These are phyloP conservation scores for Echria macrotheca DNA, from an alignment of 495 filamentous ascomycete species.

Conservation along the genomic window DNA sequence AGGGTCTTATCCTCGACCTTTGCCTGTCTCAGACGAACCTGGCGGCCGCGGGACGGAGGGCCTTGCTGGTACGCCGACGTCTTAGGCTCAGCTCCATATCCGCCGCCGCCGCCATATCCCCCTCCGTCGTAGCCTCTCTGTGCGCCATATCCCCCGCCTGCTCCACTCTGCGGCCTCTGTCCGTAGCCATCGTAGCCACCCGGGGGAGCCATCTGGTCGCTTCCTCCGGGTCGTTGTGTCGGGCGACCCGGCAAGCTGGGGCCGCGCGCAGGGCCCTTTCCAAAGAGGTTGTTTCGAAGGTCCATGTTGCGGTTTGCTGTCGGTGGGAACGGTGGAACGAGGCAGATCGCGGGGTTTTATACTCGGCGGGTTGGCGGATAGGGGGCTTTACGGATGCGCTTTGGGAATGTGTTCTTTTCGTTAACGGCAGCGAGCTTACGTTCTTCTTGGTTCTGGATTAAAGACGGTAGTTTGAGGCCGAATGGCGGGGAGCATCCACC, in stretches of 20 bases:
- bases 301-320: conserved; percentile 24
- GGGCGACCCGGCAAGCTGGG: conserved; percentile 28
- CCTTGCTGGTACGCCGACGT: background rate
- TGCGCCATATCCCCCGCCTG: conserved; percentile 7
- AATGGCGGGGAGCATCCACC: too few species aligned
- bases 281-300: conserved; percentile 37
- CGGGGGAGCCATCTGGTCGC: conserved; percentile 11
- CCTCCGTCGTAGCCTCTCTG: conserved; percentile 9
- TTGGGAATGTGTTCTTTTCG: too few species aligned
- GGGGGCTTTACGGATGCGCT: too few species aligned
- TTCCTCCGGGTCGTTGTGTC: conserved; percentile 18
- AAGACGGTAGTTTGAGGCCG: too few species aligned
- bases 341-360: too few species aligned
- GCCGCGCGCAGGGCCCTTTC: conserved; percentile 16
- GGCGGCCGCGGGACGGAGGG: conserved; percentile 10
- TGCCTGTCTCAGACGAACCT: conserved; percentile 26
- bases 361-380: too few species aligned
- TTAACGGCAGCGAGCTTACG: too few species aligned
- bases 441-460: too few species aligned
- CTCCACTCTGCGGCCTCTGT: conserved; percentile 7
- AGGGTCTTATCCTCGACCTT: conserved; percentile 40
- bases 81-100: conserved; percentile 10
- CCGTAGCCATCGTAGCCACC: conserved; percentile 19
- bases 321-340: background rate
- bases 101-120: conserved; percentile 13